Conservation (phyloP, 371 early-diverging fungal species). For the Syncephalastrum racemosum region DNA sequence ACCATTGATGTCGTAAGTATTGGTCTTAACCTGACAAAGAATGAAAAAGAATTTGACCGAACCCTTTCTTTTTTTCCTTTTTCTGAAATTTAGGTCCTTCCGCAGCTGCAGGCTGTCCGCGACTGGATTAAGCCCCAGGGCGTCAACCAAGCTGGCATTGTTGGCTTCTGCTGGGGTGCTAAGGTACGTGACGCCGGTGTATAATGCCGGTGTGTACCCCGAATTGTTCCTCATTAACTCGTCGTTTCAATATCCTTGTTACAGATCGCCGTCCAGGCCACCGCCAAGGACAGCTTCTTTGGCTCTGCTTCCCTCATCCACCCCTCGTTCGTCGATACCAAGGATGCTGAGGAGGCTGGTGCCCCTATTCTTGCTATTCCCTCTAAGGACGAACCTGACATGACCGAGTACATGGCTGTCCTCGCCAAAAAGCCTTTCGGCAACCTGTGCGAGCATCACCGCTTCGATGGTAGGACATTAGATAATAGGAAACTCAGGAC, state of each 20-base stretch:
- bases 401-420: conserved; percentile 50
- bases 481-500: neutral
- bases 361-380: conserved; percentile 64
- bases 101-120: conserved; percentile 35
- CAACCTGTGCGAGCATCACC: conserved; percentile 46
- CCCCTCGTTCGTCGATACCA: conserved; percentile 54
- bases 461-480: conserved; percentile 52
- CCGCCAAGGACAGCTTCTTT: conserved; percentile 32
- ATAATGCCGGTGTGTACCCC: neutral
- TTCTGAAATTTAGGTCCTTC: conserved; percentile 21
- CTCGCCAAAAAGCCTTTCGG: conserved; percentile 60
- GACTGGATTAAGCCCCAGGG: conserved; percentile 46
- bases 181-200: too few species aligned
- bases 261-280: conserved; percentile 38
- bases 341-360: conserved; percentile 51
- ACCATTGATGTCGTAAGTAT: conserved; percentile 27
- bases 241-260: too few species aligned
- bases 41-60: neutral
- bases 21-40: neutral
- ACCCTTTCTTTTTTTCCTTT: neutral
- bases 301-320: conserved; percentile 61
- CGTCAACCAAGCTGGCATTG: conserved; percentile 39
- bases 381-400: conserved; percentile 64
- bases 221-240: neutral
- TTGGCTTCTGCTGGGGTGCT: conserved; percentile 76